Conservation (phyloP, 2,329 filamentous ascomycete genomes). For the Colletotrichum spinosum region DNA sequence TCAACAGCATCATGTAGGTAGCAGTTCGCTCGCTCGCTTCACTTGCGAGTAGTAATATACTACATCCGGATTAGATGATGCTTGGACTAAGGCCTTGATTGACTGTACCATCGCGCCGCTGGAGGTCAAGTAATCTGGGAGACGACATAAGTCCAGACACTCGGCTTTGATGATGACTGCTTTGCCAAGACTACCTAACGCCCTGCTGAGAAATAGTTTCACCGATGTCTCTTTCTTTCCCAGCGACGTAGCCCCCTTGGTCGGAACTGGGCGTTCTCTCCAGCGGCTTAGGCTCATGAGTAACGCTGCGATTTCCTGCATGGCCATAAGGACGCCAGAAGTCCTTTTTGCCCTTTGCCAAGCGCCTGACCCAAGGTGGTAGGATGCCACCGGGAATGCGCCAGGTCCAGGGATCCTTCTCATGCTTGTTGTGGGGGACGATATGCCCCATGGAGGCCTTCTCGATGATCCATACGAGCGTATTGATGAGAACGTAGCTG, state of each 20-base stretch:
- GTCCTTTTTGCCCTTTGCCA: slow-evolving; percentile 74
- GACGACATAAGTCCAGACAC: neutral
- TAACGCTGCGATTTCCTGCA: slow-evolving; percentile 37
- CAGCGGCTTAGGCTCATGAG: slow-evolving; percentile 30
- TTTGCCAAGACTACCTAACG: slow-evolving; percentile 8
- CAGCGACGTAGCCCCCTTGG: slow-evolving; percentile 29
- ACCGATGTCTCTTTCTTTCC: slow-evolving; percentile 33
- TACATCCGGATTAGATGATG: neutral
- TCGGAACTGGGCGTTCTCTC: slow-evolving; percentile 40
- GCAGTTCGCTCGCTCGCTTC: too few species aligned
- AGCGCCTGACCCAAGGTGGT: slow-evolving; percentile 78
- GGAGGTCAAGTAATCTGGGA: neutral
- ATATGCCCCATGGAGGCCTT: slow-evolving; percentile 75
- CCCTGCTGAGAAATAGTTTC: slow-evolving; percentile 32
- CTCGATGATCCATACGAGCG: slow-evolving; percentile 75
- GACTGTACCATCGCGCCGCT: too few species aligned
- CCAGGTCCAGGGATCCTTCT: slow-evolving; percentile 86
- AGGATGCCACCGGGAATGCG: slow-evolving; percentile 79
- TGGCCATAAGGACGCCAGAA: slow-evolving; percentile 71
- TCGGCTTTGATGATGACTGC: neutral
- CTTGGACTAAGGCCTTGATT: neutral
- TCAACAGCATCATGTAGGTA: too few species aligned
- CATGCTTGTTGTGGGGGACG: slow-evolving; percentile 78
- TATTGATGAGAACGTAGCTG: slow-evolving; percentile 82
- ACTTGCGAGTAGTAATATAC: neutral